Evolutionary conservation across 345 rosid species (phyloP), one percentile per base, ranked within the genome.

Genomic region (Eucalyptus tenuipes): DNA sequence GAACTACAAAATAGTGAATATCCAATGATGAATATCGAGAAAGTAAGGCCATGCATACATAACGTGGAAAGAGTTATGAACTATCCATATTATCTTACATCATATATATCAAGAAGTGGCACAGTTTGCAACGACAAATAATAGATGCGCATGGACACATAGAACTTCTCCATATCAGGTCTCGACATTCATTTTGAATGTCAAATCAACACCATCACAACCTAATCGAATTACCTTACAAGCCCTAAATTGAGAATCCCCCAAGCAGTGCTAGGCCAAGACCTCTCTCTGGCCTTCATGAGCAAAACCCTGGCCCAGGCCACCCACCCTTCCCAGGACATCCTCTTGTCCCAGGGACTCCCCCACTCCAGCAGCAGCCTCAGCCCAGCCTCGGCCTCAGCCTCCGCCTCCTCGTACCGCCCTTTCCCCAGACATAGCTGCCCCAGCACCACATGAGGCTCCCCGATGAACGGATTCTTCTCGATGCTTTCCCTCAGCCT

Each of bases 301-400:
- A 93, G 49, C 91, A 97, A 47, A 50, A 95, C 96, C 79, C 99
- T 95, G 13, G 91, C 93, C 99, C 99, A 98, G 93, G 99, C 96
- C 88, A 96, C 64, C 99, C 99, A 97, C 10, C 97, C 99, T 93
- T 94, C 96, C 99, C 98, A 96, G 22, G 99, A 92, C 94, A 90
- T 96, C 92, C 99, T 95, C 94, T 96, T 97, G 88, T 96, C 99
- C 99, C 99, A 96, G 12, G 99, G 95, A 80, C 97, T 96, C 22
- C 98, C 98, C 99, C 99, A 98, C 87, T 94, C 96, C 94, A 98
- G 88, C 37, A 96, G 81, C 40, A 97, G 92, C 47, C 87, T 91
- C 86, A 97, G 92, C 79, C 99, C 99, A 75, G 61, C 93, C 91
- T 89, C 95, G 1, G 96, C 97, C 87, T 91, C 95, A 40, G 66